phyloP scores from a whole-genome alignment of 2,329 filamentous ascomycete species.

The Botrytis sinoallii region DNA sequence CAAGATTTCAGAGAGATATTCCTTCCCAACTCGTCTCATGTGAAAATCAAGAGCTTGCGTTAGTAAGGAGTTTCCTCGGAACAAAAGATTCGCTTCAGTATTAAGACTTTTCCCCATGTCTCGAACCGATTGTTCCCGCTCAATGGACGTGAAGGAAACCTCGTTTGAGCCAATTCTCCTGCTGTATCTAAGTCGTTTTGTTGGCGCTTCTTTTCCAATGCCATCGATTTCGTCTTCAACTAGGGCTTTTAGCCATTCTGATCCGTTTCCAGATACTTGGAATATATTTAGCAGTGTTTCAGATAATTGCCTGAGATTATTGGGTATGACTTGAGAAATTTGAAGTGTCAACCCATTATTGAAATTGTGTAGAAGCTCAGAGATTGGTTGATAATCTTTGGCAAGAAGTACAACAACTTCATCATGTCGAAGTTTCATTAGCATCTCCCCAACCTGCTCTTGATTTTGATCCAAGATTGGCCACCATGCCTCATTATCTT shows the following conservation, averaged over 20 bases:
- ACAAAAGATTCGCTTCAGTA: conserved; percentile 89
- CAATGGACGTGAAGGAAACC: conserved; percentile 54
- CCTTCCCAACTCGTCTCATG: conserved; percentile 90
- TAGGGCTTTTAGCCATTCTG: conserved; percentile 87
- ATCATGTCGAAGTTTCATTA: conserved; percentile 78
- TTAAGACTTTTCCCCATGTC: conserved; percentile 77
- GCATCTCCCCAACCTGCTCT: conserved; percentile 75
- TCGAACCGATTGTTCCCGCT: conserved; percentile 68
- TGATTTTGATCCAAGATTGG: conserved; percentile 73
- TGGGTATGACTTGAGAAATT: conserved; percentile 74
- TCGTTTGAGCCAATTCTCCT: conserved; percentile 69
- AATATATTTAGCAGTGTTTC: conserved; percentile 92
- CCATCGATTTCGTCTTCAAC: conserved; percentile 98
- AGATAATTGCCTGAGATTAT: conserved; percentile 74
- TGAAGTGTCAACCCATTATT: conserved; percentile 79
- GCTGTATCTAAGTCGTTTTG: conserved; percentile 71
- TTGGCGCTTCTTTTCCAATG: conserved; percentile 74
- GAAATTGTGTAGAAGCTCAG: conserved; percentile 81
- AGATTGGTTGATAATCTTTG: conserved; percentile 79
- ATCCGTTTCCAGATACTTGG: conserved; percentile 80
- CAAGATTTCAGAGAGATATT: conserved; percentile 85
- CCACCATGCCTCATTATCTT: conserved; percentile 85
- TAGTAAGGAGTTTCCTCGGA: conserved; percentile 88
- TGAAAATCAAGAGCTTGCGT: conserved; percentile 93
- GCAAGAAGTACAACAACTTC: conserved; percentile 87